These are phyloP conservation scores for Saksenaea oblongispora DNA, from an alignment of 371 early-diverging fungal genomes.

Conservation along the genomic window DNA sequence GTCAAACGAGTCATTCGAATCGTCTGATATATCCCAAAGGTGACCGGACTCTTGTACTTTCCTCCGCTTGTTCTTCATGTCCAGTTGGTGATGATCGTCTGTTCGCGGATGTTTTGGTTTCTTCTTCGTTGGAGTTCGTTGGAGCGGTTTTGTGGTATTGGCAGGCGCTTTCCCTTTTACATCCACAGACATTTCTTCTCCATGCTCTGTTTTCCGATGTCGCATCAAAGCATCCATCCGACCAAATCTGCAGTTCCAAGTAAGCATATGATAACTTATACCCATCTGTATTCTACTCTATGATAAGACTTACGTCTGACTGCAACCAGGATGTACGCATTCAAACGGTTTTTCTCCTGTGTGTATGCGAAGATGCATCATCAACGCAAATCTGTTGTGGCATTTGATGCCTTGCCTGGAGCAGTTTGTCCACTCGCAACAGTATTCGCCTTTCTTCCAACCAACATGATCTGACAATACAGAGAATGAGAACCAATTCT, in stretches of 20 bases:
- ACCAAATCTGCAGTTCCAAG: constrained; percentile 35
- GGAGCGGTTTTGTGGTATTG: constrained; percentile 1
- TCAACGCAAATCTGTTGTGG: constrained; percentile 65
- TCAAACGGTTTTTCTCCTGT: constrained; percentile 73
- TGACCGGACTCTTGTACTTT: not conserved
- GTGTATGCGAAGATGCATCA: constrained; percentile 69
- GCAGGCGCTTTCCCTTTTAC: constrained; percentile 2
- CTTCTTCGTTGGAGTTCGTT: constrained; percentile 6
- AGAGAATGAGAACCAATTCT: not conserved
- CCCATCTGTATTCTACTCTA: not conserved
- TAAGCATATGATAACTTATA: not conserved
- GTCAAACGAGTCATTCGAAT: not conserved
- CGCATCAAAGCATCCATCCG: constrained; percentile 45
- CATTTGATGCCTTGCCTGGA: constrained; percentile 59
- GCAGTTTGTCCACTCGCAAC: constrained; percentile 67
- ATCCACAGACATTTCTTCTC: constrained; percentile 12
- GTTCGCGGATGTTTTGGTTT: not conserved
- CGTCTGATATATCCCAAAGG: not conserved
- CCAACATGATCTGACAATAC: constrained; percentile 58
- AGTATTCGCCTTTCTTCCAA: constrained; percentile 63
- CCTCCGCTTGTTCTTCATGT: not conserved
- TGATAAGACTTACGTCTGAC: constrained; percentile 37
- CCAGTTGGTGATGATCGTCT: not conserved
- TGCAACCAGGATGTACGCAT: constrained; percentile 46
- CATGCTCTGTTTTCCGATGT: constrained; percentile 29